Percentiles rank a stretch among this genome's conserved stretches.
Conservation (phyloP, 257 asterid species). For the Eucommia ulmoides region DNA sequence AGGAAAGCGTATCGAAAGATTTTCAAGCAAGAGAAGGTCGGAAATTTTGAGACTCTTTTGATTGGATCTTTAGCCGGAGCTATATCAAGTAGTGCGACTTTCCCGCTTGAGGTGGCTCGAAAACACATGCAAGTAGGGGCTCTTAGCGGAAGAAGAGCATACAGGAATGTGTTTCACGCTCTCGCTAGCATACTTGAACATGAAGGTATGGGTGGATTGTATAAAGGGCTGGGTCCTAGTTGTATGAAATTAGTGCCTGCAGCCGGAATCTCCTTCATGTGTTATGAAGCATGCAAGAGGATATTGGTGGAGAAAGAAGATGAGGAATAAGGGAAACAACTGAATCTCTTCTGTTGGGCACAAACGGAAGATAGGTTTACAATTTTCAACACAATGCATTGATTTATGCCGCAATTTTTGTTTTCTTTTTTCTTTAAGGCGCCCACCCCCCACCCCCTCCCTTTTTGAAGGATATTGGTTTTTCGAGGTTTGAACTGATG, state of each 20-base stretch:
- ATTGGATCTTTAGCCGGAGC: constrained; percentile 93
- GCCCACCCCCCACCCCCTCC: no score
- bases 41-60: constrained; percentile 80
- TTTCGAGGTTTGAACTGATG: no score
- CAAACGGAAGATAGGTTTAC: no score
- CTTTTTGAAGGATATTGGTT: no score
- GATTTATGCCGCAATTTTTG: no score
- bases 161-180: constrained; percentile 79
- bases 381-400: no score
- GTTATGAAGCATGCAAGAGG: constrained; percentile 88
- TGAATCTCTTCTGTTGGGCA: no score
- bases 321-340: no score
- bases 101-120: constrained; percentile 93
- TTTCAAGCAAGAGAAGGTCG: constrained; percentile 52
- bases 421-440: no score
- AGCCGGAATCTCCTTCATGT: constrained; percentile 96
- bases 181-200: constrained; percentile 64
- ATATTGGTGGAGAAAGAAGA: constrained; percentile 68
- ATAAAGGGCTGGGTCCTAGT: constrained; percentile 88
- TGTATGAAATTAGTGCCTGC: constrained; percentile 90
- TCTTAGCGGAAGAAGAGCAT: constrained; percentile 73
- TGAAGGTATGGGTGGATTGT: constrained; percentile 74
- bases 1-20: constrained; percentile 48
- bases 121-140: constrained; percentile 96
- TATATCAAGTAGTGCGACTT: constrained; percentile 84